A percentile compares a stretch with the other conserved stretches of the same genome.
These are phyloP conservation scores for Hanseniaspora hatyaiensis DNA, from an alignment of 805 yeast species.

Conservation along the genomic window DNA sequence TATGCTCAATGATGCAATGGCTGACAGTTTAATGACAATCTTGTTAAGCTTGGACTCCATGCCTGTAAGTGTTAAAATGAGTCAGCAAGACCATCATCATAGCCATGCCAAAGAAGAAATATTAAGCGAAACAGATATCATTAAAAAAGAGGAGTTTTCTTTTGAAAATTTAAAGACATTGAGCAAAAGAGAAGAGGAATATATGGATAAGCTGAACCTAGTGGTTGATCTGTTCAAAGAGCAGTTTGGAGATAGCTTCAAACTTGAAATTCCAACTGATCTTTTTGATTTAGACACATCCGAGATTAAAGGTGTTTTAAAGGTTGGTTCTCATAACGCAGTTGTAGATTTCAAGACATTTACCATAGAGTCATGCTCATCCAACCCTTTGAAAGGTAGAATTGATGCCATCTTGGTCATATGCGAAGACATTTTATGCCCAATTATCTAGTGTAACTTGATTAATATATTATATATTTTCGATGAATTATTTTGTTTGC, in stretches of 20 bases:
- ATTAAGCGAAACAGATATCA: background rate
- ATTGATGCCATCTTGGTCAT: constrained; percentile 68
- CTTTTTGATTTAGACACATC: constrained; percentile 22
- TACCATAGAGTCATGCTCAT: constrained; percentile 54
- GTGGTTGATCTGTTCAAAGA: constrained; percentile 56
- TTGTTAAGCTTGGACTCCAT: constrained; percentile 84
- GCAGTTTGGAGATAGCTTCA: constrained; percentile 77
- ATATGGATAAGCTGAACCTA: constrained; percentile 35
- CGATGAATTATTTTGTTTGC: too few species aligned
- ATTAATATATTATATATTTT: too few species aligned
- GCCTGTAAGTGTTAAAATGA: constrained; percentile 84
- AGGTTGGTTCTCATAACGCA: constrained; percentile 68
- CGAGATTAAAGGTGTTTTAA: constrained; percentile 42
- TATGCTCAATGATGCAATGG: constrained; percentile 79
- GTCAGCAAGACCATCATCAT: constrained; percentile 50
- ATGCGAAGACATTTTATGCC: constrained; percentile 73
- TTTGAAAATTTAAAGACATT: background rate
- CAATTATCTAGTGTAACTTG: constrained; percentile 41
- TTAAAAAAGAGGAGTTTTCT: constrained; percentile 16
- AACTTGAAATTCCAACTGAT: constrained; percentile 22
- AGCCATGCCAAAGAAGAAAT: constrained; percentile 14
- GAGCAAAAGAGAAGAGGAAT: constrained; percentile 19
- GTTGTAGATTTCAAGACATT: constrained; percentile 51
- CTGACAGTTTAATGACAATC: constrained; percentile 87
- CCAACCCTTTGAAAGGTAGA: constrained; percentile 68